Base-by-base conservation (phyloP, 768 basidiomycete species). In the Goffeauzyma gilvescens region DNA sequence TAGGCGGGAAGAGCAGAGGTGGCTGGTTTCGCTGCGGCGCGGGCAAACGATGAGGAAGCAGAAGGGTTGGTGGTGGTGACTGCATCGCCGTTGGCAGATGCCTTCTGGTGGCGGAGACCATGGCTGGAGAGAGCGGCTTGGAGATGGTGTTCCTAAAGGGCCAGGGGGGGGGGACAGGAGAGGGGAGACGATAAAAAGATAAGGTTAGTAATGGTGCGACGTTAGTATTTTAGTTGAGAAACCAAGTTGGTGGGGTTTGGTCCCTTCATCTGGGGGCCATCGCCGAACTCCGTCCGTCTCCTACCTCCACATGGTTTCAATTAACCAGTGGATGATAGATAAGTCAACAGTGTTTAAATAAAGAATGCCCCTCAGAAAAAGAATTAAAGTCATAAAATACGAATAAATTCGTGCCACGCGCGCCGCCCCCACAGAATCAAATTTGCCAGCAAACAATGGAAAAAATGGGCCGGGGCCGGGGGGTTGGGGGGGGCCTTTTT, bases 111-210 rank as follows among this genome's bases (percentile, higher is more conserved):
- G n/a, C n/a, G n/a, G n/a, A 62, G 8, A 63, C 57, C 5, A 64
- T 60, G 3, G 15, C 3, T 4, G 1, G 63, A 62, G 35, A 68
- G 59, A 43, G 65, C 66, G 41, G 65, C 65, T 57, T 68, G 67
- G 4, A 69, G 53, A 55, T 69, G 68, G 42, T 66, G 63, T 55
- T 69, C 68, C 57, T 60, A 53, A 27, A 24, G 27, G 21, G 42
- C 41, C 31, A 52, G 41, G 30, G 9, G 17, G 9, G 23, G 7
- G 32, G 32, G 25, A 33, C 26, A 30, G 17, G 30, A n/a, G 8
- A 28, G 31, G 38, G 35, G 22, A 24, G 43, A 30, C 27, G 27
- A 36, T 23, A 20, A 31, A 28, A 21, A 36, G 26, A 21, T 24
- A 8, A 20, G 28, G 28, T 37, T n/a, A 27, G 26, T 23, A 22